A percentile compares a stretch with the other conserved stretches of the same genome.
Evolutionary conservation across 2,329 filamentous ascomycete species (phyloP).

Genomic region (Sclerotiophoma versabilis): DNA sequence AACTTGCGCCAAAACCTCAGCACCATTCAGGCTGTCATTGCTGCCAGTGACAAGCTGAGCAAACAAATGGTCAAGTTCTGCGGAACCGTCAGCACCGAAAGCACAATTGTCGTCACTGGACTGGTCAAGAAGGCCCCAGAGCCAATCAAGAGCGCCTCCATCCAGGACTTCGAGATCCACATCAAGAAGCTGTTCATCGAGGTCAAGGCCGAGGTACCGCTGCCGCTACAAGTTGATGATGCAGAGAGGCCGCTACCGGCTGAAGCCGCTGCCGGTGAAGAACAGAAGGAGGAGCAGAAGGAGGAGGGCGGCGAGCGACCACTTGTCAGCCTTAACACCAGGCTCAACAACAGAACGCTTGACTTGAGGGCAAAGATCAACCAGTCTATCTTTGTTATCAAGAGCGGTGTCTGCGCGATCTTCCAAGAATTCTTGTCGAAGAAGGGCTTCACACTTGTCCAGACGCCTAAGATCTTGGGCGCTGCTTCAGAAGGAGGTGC

Average conservation of each 20-base stretch:
- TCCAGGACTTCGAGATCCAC: conserved; percentile 84
- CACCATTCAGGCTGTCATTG: conserved; percentile 82
- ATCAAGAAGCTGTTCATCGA: conserved; percentile 84
- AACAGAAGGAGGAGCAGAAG: conserved; percentile 58
- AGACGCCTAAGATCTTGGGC: conserved; percentile 87
- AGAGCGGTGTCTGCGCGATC: conserved; percentile 69
- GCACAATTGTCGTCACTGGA: conserved; percentile 82
- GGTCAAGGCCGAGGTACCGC: conserved; percentile 65
- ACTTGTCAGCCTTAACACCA: conserved; percentile 80
- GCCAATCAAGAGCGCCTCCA: conserved; percentile 84
- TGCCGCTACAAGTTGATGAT: conserved; percentile 67
- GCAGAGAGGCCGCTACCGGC: conserved; percentile 58
- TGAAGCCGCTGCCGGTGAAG: conserved; percentile 56
- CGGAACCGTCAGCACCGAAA: conserved; percentile 76
- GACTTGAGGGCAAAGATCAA: conserved; percentile 91
- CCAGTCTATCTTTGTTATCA: conserved; percentile 81
- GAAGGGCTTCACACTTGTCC: conserved; percentile 80
- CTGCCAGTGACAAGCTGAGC: conserved; percentile 67
- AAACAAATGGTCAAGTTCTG: conserved; percentile 97
- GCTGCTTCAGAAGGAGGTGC: conserved; percentile 91
- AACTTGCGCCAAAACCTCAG: conserved; percentile 79
- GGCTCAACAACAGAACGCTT: conserved; percentile 90
- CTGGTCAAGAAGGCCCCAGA: conserved; percentile 81
- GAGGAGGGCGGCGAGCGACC: conserved; percentile 66
- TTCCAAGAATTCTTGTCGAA: conserved; percentile 81